Evolutionary conservation across 2,329 filamentous ascomycete genomes (phyloP), one percentile per base, ranked within the genome.

Genomic region (Fusarium nodosum): DNA sequence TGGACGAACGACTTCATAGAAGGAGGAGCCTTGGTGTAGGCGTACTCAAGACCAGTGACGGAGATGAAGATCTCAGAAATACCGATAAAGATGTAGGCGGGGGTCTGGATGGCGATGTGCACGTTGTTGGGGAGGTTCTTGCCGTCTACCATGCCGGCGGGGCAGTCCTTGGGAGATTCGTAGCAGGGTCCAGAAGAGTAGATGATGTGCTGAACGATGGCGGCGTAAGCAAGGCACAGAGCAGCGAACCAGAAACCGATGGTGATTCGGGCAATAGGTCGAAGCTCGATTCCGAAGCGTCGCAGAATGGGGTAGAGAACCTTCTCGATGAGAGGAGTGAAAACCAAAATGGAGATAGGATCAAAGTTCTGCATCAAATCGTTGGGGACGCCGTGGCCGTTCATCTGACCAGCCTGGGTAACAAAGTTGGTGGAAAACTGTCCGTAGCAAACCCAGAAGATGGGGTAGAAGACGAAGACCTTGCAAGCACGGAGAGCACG

Each of bases 1-100:
- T 84, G 84, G 31, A 87, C 82, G 81, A 87, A 87, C 1, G 86
- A 88, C 76, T 89, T 87, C 89, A 93, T 91, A 76, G 84, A 87
- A 42, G 86, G 85, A 3, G 90, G 90, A 0, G 91, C 90, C 78
- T 93, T 92, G 74, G 89, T 91, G 79, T 89, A 93, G 20, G 90
- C 90, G 70, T 93, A 92, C 76, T 93, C 91, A 13, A 91, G 84
- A 64, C 88, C 87, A 1, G 90, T 91, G 64, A 93, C 88, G 13
- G 87, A 90, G 47, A 87, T 87, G 73, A 90, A 87, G 60, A 90
- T 88, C 76, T 90, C 87, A 0, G 86, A 82, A 16, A 87, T 77
- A 22, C 84, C 87, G 30, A 88, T 86, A 47, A 89, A 82, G 48
- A 90, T 76, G 22, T 88, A 86, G 31, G 86, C 88, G 15, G 88